Evolutionary conservation across 345 rosid species (phyloP).

Genomic region (Citropsis articulata): DNA sequence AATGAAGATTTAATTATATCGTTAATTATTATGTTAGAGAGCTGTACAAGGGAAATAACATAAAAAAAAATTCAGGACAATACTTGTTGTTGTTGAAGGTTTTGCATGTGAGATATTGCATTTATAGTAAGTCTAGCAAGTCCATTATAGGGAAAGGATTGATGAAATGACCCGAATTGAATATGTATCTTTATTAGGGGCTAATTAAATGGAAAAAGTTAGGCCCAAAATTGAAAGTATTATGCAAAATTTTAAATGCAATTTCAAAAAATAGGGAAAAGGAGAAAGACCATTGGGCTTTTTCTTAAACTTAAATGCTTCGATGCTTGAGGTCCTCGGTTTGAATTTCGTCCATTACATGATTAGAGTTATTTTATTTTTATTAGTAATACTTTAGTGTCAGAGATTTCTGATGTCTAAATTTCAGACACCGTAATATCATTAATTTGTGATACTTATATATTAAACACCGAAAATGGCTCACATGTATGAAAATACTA

Average conservation of each 20-base stretch:
- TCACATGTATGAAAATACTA: too few relatives aligned
- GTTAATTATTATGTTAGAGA: neutral
- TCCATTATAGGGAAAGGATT: neutral
- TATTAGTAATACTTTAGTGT: too few relatives aligned
- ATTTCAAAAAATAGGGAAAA: neutral
- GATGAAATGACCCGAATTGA: too few relatives aligned
- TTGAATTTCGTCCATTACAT: too few relatives aligned
- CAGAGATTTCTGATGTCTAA: too few relatives aligned
- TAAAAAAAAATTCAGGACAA: neutral
- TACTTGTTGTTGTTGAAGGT: neutral
- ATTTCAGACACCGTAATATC: too few relatives aligned
- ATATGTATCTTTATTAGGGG: neutral
- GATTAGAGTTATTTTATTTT: too few relatives aligned
- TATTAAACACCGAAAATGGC: too few relatives aligned
- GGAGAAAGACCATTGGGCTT: neutral
- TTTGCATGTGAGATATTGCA: neutral
- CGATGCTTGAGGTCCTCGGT: too few relatives aligned
- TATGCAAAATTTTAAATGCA: neutral
- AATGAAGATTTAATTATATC: neutral
- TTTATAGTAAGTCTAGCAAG: neutral
- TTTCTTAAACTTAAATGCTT: too few relatives aligned
- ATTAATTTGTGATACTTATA: too few relatives aligned
- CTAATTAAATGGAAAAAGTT: neutral
- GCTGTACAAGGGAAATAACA: too few relatives aligned
- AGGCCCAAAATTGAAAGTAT: slow-evolving; percentile 5